These are phyloP conservation scores for Alisma plantagoaquatica DNA, from an alignment of 106 monocot species.

Conservation along the genomic window DNA sequence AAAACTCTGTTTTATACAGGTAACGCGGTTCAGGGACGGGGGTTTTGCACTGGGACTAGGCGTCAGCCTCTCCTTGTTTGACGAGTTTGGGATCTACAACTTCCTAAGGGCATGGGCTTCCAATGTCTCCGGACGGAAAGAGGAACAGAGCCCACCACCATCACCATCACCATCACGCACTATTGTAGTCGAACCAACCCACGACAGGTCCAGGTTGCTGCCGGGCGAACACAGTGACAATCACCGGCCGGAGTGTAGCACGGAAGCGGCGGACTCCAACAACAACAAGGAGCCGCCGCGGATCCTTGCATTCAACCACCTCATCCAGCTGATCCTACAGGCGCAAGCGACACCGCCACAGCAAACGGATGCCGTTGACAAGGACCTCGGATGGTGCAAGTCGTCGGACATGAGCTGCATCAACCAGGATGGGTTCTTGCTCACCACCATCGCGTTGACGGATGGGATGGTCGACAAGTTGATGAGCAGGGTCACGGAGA, in stretches of 20 bases:
- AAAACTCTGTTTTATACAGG: constrained; percentile 7
- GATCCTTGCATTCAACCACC: constrained; percentile 32
- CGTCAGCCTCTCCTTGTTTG: constrained; percentile 42
- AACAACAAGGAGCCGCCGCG: background rate
- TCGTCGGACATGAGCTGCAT: constrained; percentile 1
- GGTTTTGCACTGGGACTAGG: constrained; percentile 42
- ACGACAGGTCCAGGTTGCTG: constrained; percentile 36
- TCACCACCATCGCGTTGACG: constrained; percentile 23
- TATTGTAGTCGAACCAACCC: constrained; percentile 18
- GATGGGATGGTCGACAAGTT: constrained; percentile 15
- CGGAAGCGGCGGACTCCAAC: no score
- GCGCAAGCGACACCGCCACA: no score
- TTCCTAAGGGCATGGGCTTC: constrained; percentile 38
- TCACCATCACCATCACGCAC: no score
- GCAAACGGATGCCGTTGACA: background rate
- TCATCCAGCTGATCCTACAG: constrained; percentile 27
- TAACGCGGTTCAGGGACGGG: constrained; percentile 41
- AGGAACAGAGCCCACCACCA: no score
- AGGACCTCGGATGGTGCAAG: constrained; percentile 1
- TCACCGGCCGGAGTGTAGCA: background rate
- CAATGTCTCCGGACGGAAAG: constrained; percentile 3
- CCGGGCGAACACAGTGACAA: background rate
- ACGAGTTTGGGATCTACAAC: constrained; percentile 29
- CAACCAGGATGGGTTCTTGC: constrained; percentile 12
- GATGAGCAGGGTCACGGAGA: constrained; percentile 5